Evolutionary conservation across 352 stramenopile genomes (phyloP).

Genomic region (Phytophthora gonapodyides): DNA sequence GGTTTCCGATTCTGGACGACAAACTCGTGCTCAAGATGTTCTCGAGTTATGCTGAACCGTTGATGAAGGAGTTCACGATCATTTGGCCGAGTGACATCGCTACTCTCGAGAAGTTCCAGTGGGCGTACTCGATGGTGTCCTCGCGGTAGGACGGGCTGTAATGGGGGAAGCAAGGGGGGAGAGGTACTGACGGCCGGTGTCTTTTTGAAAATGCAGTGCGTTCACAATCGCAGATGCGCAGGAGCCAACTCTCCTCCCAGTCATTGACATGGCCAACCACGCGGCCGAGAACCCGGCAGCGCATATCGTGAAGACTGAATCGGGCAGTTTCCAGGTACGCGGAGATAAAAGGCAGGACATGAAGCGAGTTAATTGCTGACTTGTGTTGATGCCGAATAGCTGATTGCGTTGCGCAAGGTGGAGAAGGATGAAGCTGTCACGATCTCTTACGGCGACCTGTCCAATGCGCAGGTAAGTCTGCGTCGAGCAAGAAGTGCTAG

Average conservation of each 20-base stretch:
- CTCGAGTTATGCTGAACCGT: constrained; percentile 37
- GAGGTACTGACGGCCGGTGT: background rate
- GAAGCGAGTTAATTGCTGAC: constrained; percentile 4
- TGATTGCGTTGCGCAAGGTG: constrained; percentile 52
- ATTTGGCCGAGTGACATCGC: constrained; percentile 44
- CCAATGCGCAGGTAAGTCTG: constrained; percentile 69
- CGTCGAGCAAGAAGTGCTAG: too few species aligned
- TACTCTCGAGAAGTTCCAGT: constrained; percentile 57
- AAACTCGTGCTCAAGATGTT: constrained; percentile 62
- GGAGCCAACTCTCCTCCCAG: constrained; percentile 67
- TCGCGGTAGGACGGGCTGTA: constrained; percentile 42
- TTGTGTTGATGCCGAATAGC: constrained; percentile 30
- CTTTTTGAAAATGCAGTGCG: constrained; percentile 36
- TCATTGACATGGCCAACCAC: constrained; percentile 86
- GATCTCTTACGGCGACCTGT: constrained; percentile 75
- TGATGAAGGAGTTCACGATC: constrained; percentile 41
- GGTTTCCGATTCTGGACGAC: constrained; percentile 54
- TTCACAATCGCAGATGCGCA: constrained; percentile 40
- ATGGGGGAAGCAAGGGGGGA: too few species aligned
- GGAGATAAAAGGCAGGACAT: background rate
- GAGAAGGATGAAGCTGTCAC: constrained; percentile 53
- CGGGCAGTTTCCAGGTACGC: constrained; percentile 53
- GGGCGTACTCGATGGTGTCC: constrained; percentile 73
- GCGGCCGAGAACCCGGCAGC: constrained; percentile 43
- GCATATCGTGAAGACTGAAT: constrained; percentile 50